These are phyloP conservation scores for Coniosporium tulheliwenetii DNA, from an alignment of 2,329 filamentous ascomycete species.

Conservation along the genomic window DNA sequence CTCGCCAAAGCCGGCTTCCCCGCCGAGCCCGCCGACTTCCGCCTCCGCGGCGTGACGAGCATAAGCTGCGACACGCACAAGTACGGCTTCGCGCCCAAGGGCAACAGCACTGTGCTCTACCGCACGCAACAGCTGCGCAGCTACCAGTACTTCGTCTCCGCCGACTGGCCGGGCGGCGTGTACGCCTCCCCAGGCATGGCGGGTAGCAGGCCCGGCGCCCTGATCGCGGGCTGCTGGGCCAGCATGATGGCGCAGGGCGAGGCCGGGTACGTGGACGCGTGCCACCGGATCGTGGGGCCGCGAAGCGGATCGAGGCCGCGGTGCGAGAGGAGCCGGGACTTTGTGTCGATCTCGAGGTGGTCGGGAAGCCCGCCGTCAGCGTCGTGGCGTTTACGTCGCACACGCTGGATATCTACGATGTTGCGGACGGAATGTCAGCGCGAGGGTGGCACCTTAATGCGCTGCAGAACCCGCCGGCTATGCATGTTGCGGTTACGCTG, in stretches of 20 bases:
- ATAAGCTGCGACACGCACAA: slow-evolving; percentile 98
- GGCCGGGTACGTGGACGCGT: slow-evolving; percentile 72
- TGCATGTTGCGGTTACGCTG: slow-evolving; percentile 86
- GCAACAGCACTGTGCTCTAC: slow-evolving; percentile 87
- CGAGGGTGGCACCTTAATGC: slow-evolving; percentile 95
- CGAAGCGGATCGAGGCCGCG: slow-evolving; percentile 66
- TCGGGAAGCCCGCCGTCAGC: slow-evolving; percentile 76
- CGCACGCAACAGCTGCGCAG: slow-evolving; percentile 61
- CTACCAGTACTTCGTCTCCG: slow-evolving; percentile 93
- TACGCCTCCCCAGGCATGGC: slow-evolving; percentile 89
- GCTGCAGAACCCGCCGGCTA: slow-evolving; percentile 76
- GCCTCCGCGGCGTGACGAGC: slow-evolving; percentile 80
- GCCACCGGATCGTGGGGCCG: slow-evolving; percentile 75
- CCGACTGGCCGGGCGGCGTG: slow-evolving; percentile 90
- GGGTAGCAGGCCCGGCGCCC: slow-evolving; percentile 76
- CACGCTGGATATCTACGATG: slow-evolving; percentile 82
- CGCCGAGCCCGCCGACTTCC: slow-evolving; percentile 79
- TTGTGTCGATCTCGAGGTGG: slow-evolving; percentile 55
- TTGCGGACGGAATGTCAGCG: slow-evolving; percentile 72
- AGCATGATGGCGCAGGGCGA: slow-evolving; percentile 81
- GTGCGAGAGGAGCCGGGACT: slow-evolving; percentile 56
- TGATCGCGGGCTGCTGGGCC: slow-evolving; percentile 94
- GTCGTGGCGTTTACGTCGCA: slow-evolving; percentile 79
- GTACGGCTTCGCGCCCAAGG: slow-evolving; percentile 96
- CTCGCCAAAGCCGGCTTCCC: slow-evolving; percentile 90